Base-by-base conservation (phyloP, 164 flowering plant species). In the Cinnamomum chago region DNA sequence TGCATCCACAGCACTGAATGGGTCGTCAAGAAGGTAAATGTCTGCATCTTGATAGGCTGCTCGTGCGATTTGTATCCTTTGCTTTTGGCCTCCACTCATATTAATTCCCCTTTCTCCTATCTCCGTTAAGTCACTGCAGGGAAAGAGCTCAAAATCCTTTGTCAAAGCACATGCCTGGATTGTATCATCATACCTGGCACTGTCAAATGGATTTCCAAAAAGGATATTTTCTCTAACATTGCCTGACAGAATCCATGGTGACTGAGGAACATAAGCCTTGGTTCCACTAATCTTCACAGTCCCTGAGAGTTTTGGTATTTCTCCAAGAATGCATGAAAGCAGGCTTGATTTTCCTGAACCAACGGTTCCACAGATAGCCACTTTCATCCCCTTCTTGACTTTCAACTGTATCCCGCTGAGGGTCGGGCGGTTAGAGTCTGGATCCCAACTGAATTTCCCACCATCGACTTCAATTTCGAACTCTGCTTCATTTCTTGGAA, bases 1-100 rank as follows among this genome's bases (percentile, higher is more conserved):
- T 76, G 98, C 98, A 88, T 95, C 99, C 68, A 95, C 98, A 23
- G 98, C 99, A 79, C 99, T 95, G 81, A 95, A 95, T 76, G 99
- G 99, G 76, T 95, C 99, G 78, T 95, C 99, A 33, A 95, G 89
- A 65, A 95, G 84, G 82, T 93, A 95, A 68, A 93, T 91, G 79
- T 93, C 99, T 25, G 97, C 98, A 82, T 93, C 97, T 74, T 95
- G 91, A 76, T 93, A 95, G 50, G 90, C 92, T 64, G 98, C 99
- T 47, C 99, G 90, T 24, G 99, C 98, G 52, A 95, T 90, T 75
- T 95, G 99, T 84, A 95, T 93, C 81, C 99, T 84, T 75, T 95
- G 99, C 84, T 95, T 95, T 76, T 95, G 98, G 22, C 99, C 99
- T 66, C 99, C 98, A 78, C 98, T 95, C 95, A 95, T 92, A 73